Base-by-base conservation (phyloP, 2,329 filamentous ascomycete species). In the Calonectria ilicicola region DNA sequence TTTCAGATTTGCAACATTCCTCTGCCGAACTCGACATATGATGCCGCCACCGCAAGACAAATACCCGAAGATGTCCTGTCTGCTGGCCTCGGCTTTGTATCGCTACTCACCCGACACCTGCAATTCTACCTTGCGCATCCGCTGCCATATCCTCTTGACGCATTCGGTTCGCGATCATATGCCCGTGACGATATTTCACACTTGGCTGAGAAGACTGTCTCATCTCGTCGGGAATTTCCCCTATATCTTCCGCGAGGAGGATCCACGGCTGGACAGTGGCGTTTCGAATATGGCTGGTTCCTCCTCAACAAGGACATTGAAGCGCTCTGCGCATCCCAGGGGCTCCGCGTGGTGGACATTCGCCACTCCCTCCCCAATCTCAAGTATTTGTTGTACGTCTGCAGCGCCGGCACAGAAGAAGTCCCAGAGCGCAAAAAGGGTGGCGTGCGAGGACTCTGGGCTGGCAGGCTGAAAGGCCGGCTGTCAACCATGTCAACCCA, bases 271-370 rank as follows among this genome's bases (percentile, higher is more conserved):
- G 91, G 95, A 0, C 91, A 95, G 56, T 98, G 96, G 85, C 92
- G 96, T 2, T 98, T 98, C 83, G 96, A 98, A 79, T 99, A 98
- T 82, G 97, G 89, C 14, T 97, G 98, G 81, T 99, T 98, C 79
- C 86, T 98, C n/a, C 89, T 99, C 17, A 98, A 98, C 86, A 98
- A 98, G 84, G 88, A 98, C 80, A 96, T 99, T 69, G 96, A 98
- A 78, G 84, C 88, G 0, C 85, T 93, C 4, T 92, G 91, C 72
- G 85, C 87, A 4, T 87, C 88, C 1, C 92, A 95, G 76, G 93
- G 93, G 0, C 86, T 98, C 15, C 92, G 93, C 58, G 92, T 98
- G 1, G 89, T 98, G 74, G 97, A 99, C 80, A 95, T 98, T 21
- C 91, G 97, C 5, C 95, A 98, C 77, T 98, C 96, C 0, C 86